These are phyloP conservation scores for Citrus reticulata DNA, from an alignment of 345 rosid species.

Conservation along the genomic window DNA sequence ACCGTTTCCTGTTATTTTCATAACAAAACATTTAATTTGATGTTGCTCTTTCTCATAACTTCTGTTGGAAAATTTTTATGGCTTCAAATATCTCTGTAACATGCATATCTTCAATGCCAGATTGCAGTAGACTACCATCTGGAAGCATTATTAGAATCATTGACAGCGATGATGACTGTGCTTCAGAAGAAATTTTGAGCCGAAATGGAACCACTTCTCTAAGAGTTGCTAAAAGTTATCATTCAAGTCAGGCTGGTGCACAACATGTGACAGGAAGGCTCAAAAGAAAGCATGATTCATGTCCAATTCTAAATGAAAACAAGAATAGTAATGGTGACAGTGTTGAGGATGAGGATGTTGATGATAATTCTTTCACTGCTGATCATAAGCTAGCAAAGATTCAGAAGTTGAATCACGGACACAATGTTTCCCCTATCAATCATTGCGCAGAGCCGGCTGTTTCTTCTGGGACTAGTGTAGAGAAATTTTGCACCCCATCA, in stretches of 20 bases:
- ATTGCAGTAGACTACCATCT: neutral
- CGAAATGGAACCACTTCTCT: neutral
- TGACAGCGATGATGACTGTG: slow-evolving; percentile 34
- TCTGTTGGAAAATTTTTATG: neutral
- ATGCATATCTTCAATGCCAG: slow-evolving; percentile 10
- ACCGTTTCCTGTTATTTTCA: no score
- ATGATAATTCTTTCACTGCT: neutral
- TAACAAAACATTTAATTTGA: neutral
- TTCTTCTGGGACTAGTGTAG: slow-evolving; percentile 5
- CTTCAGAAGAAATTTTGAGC: neutral
- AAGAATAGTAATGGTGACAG: neutral
- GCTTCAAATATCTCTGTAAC: neutral
- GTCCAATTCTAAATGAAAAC: neutral
- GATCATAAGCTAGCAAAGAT: slow-evolving; percentile 10
- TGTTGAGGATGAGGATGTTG: neutral
- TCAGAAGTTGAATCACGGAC: slow-evolving; percentile 7
- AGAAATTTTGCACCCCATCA: neutral
- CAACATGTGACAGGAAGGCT: slow-evolving; percentile 4
- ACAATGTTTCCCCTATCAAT: slow-evolving; percentile 7
- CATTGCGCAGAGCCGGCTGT: neutral
- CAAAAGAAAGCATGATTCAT: slow-evolving; percentile 33
- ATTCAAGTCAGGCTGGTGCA: neutral
- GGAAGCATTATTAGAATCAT: slow-evolving; percentile 19
- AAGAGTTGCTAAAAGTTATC: neutral
- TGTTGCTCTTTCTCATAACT: neutral